Conservation (phyloP, 331 rosid genomes). For the Quercus tomentella region DNA sequence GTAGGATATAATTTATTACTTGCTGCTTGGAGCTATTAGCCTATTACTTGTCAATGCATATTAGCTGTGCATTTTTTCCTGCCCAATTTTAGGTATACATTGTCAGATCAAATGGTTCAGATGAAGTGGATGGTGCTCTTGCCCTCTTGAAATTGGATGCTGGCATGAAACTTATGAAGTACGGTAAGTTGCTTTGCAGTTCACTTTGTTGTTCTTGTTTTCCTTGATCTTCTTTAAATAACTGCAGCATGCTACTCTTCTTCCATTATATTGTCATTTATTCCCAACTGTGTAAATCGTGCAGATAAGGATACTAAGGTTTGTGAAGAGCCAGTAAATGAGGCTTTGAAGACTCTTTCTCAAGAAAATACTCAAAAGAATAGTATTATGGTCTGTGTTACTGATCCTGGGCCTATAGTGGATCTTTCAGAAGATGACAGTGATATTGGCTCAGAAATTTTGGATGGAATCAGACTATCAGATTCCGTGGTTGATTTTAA, state of each 20-base stretch:
- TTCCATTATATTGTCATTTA: neutral
- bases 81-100: slow-evolving; percentile 46
- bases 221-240: neutral
- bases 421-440: slow-evolving; percentile 27
- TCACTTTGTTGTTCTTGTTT: neutral
- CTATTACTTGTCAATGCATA: neutral
- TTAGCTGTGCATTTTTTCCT: neutral
- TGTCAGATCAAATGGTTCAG: slow-evolving; percentile 33
- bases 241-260: neutral
- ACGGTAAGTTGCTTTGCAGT: slow-evolving; percentile 23
- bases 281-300: neutral
- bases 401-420: neutral
- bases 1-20: neutral
- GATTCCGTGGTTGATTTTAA: slow-evolving; percentile 26
- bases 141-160: slow-evolving; percentile 32
- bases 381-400: neutral
- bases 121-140: slow-evolving; percentile 45
- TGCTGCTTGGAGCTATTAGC: neutral
- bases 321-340: slow-evolving; percentile 7
- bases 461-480: slow-evolving; percentile 35
- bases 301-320: slow-evolving; percentile 6
- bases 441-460: slow-evolving; percentile 20
- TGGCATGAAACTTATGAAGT: neutral
- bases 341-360: slow-evolving; percentile 7
- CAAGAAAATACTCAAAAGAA: slow-evolving; percentile 8